Base-by-base conservation (phyloP, 2,329 filamentous ascomycete genomes). In the Colletotrichum trifolii region DNA sequence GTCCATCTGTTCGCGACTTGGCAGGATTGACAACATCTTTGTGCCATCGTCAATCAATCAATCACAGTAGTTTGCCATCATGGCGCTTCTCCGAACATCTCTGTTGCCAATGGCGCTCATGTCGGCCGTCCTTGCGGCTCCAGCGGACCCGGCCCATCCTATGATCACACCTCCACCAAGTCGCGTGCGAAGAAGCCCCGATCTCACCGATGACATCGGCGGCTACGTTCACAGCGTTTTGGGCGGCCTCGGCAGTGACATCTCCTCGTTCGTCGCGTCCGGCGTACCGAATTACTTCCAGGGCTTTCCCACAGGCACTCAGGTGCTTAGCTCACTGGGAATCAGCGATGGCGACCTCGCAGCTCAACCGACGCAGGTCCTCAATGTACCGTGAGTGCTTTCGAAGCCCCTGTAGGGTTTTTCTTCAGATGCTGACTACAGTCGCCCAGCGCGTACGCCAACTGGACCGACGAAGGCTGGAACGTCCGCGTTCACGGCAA, bases 401-500 rank as follows among this genome's bases (percentile, higher is more conserved):
- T 34, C 8, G 10, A 42, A 47, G 36, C 6, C 13, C n/a, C n/a
- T 36, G 15, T 15, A 1, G 1, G 10, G 10, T 2, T 2, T 9
- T 6, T 6, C 4, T n/a, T 45, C 39, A 8, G 12, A 6, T 66
- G 50, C 69, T 71, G 56, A 69, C 42, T 11, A 3, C 17, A 6
- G 4, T 12, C 42, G 13, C 34, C 6, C 55, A 84, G 81, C n/a
- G 81, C 81, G 10, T 91, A 91, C 69, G 91, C 83, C n/a, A 94
- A 94, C 68, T 94, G 90, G 88, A 94, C 91, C 1, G 82, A 89
- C n/a, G 77, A 87, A 63, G 90, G 90, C 39, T 94, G 92, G 92
- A 92, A 89, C 67, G 83, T 94, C 4, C 85, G 91, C 35, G 87
- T 94, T 67, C 91, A 91, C 69, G 92, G 91, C 69, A 93, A 93